Conservation (phyloP, 1,139 yeast genomes). For the Yamadazyma siamensis region DNA sequence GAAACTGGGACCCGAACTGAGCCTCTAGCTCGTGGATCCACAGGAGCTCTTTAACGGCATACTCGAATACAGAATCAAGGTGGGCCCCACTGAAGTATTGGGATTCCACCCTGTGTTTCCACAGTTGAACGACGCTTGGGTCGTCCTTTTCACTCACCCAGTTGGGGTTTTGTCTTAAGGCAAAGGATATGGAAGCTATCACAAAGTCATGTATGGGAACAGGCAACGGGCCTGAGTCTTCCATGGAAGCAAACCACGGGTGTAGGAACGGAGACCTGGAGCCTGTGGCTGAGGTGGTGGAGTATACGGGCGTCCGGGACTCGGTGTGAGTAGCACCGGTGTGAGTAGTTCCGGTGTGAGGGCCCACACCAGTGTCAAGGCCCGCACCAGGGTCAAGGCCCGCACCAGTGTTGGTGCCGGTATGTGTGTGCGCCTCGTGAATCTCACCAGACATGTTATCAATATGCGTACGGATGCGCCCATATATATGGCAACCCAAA, state of each 20-base stretch:
- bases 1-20: slow-evolving; percentile 6
- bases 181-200: slow-evolving; percentile 20
- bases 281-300: no score
- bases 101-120: slow-evolving; percentile 24
- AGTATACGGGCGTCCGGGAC: no score
- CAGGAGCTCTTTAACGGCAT: slow-evolving; percentile 23
- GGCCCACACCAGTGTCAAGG: no score
- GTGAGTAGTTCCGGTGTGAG: no score
- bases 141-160: slow-evolving; percentile 30
- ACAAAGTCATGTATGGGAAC: slow-evolving; percentile 23
- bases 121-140: slow-evolving; percentile 21
- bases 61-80: slow-evolving; percentile 19
- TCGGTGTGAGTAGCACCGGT: no score
- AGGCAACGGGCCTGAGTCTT: slow-evolving; percentile 16
- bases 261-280: slow-evolving; percentile 8
- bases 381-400: no score
- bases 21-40: slow-evolving; percentile 24
- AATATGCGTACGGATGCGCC: no score
- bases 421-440: no score
- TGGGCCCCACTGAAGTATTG: no score
- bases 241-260: slow-evolving; percentile 13
- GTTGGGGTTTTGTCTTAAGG: slow-evolving; percentile 25
- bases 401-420: no score
- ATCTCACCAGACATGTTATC: no score
- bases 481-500: no score